Conservation (phyloP, 768 basidiomycete genomes). For the Filobasidium floriforme region DNA sequence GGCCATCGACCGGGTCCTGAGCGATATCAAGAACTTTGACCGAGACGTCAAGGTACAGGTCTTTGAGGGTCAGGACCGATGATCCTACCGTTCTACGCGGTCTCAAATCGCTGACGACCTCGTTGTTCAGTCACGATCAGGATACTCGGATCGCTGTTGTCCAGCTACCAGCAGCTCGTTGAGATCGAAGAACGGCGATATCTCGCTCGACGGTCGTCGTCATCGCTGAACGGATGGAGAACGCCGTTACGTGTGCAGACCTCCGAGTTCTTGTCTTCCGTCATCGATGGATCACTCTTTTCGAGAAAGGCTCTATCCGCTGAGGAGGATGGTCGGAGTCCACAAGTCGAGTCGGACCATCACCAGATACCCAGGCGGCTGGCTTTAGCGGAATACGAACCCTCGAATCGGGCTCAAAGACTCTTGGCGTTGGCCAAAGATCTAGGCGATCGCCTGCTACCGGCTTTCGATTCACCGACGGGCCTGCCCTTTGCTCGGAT, state of each 20-base stretch:
- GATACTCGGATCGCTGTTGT: conserved; percentile 72
- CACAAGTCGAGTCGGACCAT: background rate
- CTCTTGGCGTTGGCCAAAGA: conserved; percentile 68
- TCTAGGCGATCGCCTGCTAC: conserved; percentile 73
- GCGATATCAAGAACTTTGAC: conserved; percentile 72
- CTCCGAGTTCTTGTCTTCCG: background rate
- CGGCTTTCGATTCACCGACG: conserved; percentile 84
- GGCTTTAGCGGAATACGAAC: background rate
- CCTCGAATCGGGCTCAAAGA: conserved; percentile 67
- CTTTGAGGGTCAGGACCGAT: conserved; percentile 55
- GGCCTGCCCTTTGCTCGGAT: conserved; percentile 87
- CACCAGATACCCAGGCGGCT: background rate
- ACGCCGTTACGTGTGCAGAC: background rate
- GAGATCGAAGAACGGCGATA: conserved; percentile 13
- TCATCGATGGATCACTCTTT: background rate
- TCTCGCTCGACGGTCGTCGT: background rate
- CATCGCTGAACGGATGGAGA: background rate
- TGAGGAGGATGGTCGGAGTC: background rate
- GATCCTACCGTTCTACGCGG: background rate
- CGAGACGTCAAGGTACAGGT: conserved; percentile 95
- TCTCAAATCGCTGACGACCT: background rate
- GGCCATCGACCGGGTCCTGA: conserved; percentile 74
- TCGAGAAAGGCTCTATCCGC: background rate
- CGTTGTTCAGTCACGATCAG: conserved; percentile 67
- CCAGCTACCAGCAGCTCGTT: conserved; percentile 39